Evolutionary conservation across 2,329 filamentous ascomycete species (phyloP).

Genomic region (Thelonectria blattea): DNA sequence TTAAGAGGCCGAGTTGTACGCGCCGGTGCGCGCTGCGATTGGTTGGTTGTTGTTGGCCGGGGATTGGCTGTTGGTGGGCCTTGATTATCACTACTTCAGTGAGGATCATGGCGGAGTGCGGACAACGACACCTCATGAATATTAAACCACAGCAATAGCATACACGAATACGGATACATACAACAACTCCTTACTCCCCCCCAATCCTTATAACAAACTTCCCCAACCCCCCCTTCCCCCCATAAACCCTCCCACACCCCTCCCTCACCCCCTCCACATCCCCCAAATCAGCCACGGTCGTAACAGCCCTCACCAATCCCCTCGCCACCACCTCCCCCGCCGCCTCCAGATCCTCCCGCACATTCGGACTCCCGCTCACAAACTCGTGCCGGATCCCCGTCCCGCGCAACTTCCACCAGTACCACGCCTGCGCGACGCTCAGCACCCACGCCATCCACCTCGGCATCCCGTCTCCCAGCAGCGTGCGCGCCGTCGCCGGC

Average conservation of each 20-base stretch:
- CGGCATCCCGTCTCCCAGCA: conserved; percentile 44
- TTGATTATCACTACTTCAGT: background rate
- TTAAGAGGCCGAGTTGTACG: conserved; percentile 12
- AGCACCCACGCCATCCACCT: conserved; percentile 47
- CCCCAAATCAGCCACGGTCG: conserved; percentile 47
- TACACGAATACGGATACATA: background rate
- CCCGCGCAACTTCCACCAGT: conserved; percentile 50
- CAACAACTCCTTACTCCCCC: background rate
- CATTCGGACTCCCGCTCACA: conserved; percentile 51
- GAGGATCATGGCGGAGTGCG: too few relatives aligned
- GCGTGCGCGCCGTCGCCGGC: conserved; percentile 36
- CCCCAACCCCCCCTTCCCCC: conserved; percentile 37
- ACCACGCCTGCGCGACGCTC: conserved; percentile 47
- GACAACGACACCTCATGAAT: too few relatives aligned
- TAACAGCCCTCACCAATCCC: conserved; percentile 51
- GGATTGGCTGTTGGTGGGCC: background rate
- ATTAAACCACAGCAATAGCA: background rate
- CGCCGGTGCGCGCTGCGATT: background rate
- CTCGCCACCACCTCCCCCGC: conserved; percentile 48
- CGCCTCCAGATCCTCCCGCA: conserved; percentile 50
- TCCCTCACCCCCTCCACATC: conserved; percentile 51
- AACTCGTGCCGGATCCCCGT: conserved; percentile 53
- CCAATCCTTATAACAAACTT: conserved; percentile 39
- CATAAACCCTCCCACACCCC: conserved; percentile 47
- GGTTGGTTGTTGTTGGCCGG: background rate